phyloP scores from a whole-genome alignment of 2,329 filamentous ascomycete species.

The Sclerotinia subarctica region DNA sequence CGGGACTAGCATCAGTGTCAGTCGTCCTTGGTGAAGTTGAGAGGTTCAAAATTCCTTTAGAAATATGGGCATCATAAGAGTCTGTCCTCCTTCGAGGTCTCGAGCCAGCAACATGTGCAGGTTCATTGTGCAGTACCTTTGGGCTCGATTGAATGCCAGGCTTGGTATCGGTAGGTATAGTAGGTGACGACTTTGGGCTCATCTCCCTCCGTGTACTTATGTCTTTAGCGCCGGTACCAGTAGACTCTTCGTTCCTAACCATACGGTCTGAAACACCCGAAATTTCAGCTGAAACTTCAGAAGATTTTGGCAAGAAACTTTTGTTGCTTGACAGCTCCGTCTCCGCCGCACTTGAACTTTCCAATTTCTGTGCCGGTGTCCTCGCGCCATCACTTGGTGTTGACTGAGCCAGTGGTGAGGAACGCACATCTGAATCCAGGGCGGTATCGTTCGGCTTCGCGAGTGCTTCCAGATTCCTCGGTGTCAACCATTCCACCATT shows the following conservation, averaged over 20 bases:
- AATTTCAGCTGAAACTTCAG: not conserved
- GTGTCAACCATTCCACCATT: slow-evolving; percentile 69
- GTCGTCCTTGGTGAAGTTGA: slow-evolving; percentile 25
- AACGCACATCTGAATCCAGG: not conserved
- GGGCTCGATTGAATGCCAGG: slow-evolving; percentile 8
- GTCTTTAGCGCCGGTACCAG: not conserved
- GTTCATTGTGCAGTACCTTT: slow-evolving; percentile 21
- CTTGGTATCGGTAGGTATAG: slow-evolving; percentile 8
- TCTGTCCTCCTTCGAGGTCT: slow-evolving; percentile 26
- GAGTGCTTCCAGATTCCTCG: slow-evolving; percentile 41
- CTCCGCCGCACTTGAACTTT: not conserved
- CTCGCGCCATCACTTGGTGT: slow-evolving; percentile 2
- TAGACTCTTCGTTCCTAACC: not conserved
- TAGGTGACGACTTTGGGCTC: not conserved
- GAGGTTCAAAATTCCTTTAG: slow-evolving; percentile 32
- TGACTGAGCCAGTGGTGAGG: not conserved
- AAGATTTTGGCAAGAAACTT: not conserved
- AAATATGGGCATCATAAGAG: slow-evolving; percentile 29
- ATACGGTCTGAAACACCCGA: not conserved
- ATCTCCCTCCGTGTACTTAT: not conserved
- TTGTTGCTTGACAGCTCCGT: not conserved
- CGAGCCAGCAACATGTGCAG: slow-evolving; percentile 16
- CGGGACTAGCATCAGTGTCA: slow-evolving; percentile 25
- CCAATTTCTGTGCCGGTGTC: slow-evolving; percentile 13
- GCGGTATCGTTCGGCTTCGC: slow-evolving; percentile 22